Percentiles rank a stretch among this genome's conserved stretches.
Conservation (phyloP, 148 eudicot genomes). For the Dysphania ambrosioides region DNA sequence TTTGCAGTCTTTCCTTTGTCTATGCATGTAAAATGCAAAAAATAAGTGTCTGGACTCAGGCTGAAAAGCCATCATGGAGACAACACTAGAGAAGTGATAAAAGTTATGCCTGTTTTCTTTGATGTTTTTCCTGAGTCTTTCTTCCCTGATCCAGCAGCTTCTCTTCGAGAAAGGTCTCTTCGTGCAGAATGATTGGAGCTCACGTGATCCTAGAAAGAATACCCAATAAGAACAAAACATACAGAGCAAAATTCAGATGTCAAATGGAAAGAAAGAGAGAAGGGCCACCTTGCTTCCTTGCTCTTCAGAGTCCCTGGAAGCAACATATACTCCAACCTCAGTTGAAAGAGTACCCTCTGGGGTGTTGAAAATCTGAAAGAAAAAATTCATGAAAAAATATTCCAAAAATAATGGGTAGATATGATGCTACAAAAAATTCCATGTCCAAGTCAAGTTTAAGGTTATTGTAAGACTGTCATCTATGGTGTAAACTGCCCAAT, state of each 20-base stretch:
- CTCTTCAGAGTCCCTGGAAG: constrained; percentile 50
- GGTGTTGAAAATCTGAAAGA: constrained; percentile 68
- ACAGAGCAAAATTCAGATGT: not conserved
- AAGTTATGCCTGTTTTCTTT: constrained; percentile 57
- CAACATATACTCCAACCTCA: constrained; percentile 93
- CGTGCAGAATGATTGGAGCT: constrained; percentile 55
- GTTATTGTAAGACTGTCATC: not conserved
- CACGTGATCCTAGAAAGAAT: constrained; percentile 49
- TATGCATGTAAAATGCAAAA: constrained; percentile 25
- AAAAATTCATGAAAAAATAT: not conserved
- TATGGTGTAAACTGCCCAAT: not conserved
- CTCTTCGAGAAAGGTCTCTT: constrained; percentile 50
- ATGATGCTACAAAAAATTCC: not conserved
- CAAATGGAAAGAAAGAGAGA: constrained; percentile 4
- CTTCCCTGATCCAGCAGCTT: constrained; percentile 48
- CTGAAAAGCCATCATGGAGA: not conserved
- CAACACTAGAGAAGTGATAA: not conserved
- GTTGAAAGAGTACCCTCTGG: constrained; percentile 91
- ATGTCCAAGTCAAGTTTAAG: not conserved
- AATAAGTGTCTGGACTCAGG: constrained; percentile 7
- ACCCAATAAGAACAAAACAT: constrained; percentile 8
- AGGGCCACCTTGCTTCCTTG: constrained; percentile 46
- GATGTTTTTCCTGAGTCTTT: constrained; percentile 58
- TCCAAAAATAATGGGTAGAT: not conserved
- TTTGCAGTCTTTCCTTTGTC: constrained; percentile 92